phyloP scores from a whole-genome alignment of 2,329 filamentous ascomycete species.

The Monilinia vaccinii-corymbosi region DNA sequence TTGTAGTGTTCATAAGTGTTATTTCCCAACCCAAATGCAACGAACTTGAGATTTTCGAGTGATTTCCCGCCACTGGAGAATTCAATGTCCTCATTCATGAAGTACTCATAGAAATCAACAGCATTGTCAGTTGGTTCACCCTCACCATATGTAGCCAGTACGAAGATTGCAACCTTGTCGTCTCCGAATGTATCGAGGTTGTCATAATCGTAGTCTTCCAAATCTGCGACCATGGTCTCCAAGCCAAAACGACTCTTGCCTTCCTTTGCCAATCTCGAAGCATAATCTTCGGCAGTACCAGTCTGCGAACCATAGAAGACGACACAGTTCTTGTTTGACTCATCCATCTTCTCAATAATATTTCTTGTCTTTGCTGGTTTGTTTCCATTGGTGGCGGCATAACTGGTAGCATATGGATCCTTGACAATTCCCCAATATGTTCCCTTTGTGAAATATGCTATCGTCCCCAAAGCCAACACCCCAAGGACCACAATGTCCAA shows the following conservation, averaged over 20 bases:
- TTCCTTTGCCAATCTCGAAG: constrained; percentile 91
- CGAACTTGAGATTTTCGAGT: constrained; percentile 78
- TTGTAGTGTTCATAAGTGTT: constrained; percentile 99
- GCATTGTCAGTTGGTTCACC: constrained; percentile 98
- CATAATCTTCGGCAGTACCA: constrained; percentile 96
- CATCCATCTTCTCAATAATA: constrained; percentile 92
- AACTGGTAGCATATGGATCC: constrained; percentile 75
- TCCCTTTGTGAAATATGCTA: constrained; percentile 97
- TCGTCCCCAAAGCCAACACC: constrained; percentile 72
- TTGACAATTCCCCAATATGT: constrained; percentile 84
- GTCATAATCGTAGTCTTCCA: constrained; percentile 96
- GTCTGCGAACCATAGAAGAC: constrained; percentile 99
- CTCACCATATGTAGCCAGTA: constrained; percentile 95
- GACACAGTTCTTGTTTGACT: constrained; percentile 92
- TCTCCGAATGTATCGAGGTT: constrained; percentile 81
- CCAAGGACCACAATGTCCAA: constrained; percentile 89
- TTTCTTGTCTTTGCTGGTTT: constrained; percentile 83
- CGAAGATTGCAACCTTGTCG: constrained; percentile 90
- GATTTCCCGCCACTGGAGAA: constrained; percentile 71
- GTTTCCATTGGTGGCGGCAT: constrained; percentile 57
- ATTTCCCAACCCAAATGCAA: constrained; percentile 93
- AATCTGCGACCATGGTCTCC: constrained; percentile 95
- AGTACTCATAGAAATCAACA: constrained; percentile 97
- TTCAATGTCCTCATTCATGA: constrained; percentile 68
- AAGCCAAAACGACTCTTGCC: constrained; percentile 92